Conservation (phyloP, 139 green algal species). For the Zygnema cylindricum region DNA sequence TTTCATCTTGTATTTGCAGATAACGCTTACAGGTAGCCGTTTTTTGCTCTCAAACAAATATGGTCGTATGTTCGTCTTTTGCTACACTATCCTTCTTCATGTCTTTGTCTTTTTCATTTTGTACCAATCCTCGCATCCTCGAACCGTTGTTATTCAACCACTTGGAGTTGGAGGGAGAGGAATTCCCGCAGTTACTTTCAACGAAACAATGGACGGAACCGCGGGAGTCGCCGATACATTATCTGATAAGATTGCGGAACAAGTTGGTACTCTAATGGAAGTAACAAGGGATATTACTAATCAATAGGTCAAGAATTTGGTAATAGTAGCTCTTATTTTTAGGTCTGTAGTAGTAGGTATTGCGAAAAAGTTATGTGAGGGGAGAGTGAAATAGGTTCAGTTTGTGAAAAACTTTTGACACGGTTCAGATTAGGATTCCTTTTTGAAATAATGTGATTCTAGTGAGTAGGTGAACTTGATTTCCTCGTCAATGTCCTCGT, state of each 20-base stretch:
- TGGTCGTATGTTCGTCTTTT: slow-evolving; percentile 75
- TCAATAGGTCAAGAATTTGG: neutral
- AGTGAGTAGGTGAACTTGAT: neutral
- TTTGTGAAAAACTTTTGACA: neutral
- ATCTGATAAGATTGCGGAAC: neutral
- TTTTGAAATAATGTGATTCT: neutral
- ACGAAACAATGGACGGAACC: neutral
- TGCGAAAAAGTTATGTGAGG: neutral
- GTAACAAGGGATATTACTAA: slow-evolving; percentile 16
- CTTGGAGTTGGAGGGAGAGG: neutral
- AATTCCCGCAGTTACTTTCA: neutral
- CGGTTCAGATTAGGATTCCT: neutral
- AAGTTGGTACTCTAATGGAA: slow-evolving; percentile 16
- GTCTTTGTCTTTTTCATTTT: slow-evolving; percentile 73
- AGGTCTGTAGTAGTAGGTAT: too few species aligned
- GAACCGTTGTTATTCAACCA: slow-evolving; percentile 6
- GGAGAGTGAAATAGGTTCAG: neutral
- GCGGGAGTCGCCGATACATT: neutral
- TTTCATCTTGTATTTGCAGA: slow-evolving; percentile 30
- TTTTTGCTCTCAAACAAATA: slow-evolving; percentile 62
- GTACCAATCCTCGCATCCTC: slow-evolving; percentile 15
- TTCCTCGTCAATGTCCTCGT: too few species aligned
- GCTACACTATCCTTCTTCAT: slow-evolving; percentile 87
- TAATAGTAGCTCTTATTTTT: neutral
- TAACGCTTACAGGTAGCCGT: slow-evolving; percentile 49